Base-by-base conservation (phyloP, 441 rosid species). In the Corymbia citriodora region DNA sequence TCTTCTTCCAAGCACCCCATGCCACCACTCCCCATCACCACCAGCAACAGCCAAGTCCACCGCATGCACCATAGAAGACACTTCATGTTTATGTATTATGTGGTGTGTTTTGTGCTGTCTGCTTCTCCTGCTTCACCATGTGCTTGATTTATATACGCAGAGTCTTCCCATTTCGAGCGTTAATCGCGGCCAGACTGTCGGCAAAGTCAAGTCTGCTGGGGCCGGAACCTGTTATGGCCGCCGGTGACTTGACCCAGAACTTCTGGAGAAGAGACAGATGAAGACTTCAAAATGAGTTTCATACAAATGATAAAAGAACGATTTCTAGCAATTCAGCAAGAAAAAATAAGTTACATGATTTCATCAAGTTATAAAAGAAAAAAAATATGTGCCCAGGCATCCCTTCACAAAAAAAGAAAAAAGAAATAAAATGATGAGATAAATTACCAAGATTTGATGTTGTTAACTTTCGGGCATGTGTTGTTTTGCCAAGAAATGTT, bases 401-500 rank as follows among this genome's bases (percentile, higher is more conserved):
- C 25, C 59, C 59, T 55, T 55, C 9, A 55, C 59, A 3, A 0
- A 18, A 18, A 3, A 18, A 55, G 8, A 7, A 18, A 55, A 18
- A 53, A 53, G 0, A 53, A 53, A 53, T 14, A 53, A 53, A 14
- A 53, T 6, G 19, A 55, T 55, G 23, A 55, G 57, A 3, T 55
- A 55, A 55, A 3, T 8, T 18, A 55, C 59, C 59, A 19, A 55
- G 2, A 55, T 55, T 19, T 55, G 25, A 55, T 55, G 59, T 7
- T 55, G 6, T 3, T 55, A 55, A 55, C 8, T 55, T 55, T 55
- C 6, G 19, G 59, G 21, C 59, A 3, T 55, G 59, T 49, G 52
- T 55, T 1, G 1, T 55, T 55, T 8, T 0, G 0, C 6, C 59
- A 19, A 55, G 59, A 55, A 55, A 40, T 40, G 45, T 40, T 40